phyloP scores from a whole-genome alignment of 371 early-diverging fungal species.

The Apophysomyces ossiformis region DNA sequence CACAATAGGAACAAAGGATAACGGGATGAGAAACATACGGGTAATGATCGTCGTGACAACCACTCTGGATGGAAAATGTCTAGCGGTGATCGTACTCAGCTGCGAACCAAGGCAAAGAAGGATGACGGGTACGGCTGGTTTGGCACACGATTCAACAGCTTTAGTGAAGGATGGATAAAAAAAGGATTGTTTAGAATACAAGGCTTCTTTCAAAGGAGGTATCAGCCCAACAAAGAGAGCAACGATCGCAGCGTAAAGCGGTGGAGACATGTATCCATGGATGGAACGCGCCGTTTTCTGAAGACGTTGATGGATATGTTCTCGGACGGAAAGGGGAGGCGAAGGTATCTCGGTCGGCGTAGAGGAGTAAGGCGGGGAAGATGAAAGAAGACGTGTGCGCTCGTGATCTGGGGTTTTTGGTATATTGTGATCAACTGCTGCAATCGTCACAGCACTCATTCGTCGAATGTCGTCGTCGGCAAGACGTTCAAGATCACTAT shows the following conservation, averaged over 20 bases:
- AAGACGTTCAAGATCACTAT: conserved; percentile 1
- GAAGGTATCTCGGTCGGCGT: conserved; percentile 6
- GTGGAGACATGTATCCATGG: conserved; percentile 61
- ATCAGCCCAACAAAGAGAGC: conserved; percentile 63
- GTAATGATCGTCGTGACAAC: conserved; percentile 37
- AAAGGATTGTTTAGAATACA: conserved; percentile 56
- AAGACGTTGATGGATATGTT: neutral
- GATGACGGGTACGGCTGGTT: conserved; percentile 71
- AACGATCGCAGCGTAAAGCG: conserved; percentile 63
- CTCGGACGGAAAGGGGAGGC: neutral
- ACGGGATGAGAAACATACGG: conserved; percentile 50
- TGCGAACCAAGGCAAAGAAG: conserved; percentile 75
- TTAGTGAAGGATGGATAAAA: conserved; percentile 61
- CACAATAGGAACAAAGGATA: conserved; percentile 51
- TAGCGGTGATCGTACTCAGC: conserved; percentile 30
- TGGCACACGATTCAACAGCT: conserved; percentile 69
- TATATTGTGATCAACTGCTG: neutral
- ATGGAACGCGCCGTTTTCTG: conserved; percentile 1
- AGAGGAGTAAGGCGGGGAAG: conserved; percentile 2
- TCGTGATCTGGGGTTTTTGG: neutral
- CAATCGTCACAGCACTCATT: neutral
- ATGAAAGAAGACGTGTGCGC: neutral
- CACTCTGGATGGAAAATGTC: conserved; percentile 21
- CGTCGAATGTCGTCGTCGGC: neutral
- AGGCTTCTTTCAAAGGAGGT: conserved; percentile 50